Evolutionary conservation across 2,329 filamentous ascomycete species (phyloP).

Genomic region (Beauveria scarabaeidicola): DNA sequence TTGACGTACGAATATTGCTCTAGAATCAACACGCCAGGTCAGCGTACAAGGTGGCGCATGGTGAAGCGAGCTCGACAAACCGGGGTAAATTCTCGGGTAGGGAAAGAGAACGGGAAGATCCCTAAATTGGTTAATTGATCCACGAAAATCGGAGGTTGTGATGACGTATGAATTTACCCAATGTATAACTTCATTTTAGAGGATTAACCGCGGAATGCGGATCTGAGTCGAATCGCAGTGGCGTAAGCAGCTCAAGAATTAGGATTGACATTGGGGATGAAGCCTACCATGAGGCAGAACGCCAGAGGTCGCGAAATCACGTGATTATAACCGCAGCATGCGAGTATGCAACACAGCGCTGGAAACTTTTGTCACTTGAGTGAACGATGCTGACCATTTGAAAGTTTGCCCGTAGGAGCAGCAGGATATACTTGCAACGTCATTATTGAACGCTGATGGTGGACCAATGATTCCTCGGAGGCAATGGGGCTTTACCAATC

Average conservation of each 20-base stretch:
- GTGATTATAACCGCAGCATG: constrained; percentile 13
- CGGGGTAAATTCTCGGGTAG: constrained; percentile 51
- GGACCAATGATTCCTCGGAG: no score
- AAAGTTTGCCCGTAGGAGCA: not conserved
- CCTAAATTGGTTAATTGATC: constrained; percentile 24
- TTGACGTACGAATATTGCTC: constrained; percentile 47
- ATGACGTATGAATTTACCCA: constrained; percentile 28
- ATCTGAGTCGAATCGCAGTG: not conserved
- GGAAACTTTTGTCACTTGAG: not conserved
- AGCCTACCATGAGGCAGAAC: not conserved
- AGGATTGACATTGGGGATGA: not conserved
- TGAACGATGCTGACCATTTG: not conserved
- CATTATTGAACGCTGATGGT: no score
- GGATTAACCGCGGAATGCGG: constrained; percentile 5
- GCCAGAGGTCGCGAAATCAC: constrained; percentile 23
- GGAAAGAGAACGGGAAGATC: constrained; percentile 50
- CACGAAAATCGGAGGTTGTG: not conserved
- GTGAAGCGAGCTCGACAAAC: constrained; percentile 22
- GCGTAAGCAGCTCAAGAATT: not conserved
- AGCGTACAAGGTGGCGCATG: not conserved
- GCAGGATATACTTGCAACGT: no score
- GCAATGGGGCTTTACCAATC: no score
- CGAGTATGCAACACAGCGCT: not conserved
- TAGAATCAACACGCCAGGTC: constrained; percentile 18
- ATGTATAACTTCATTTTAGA: constrained; percentile 44